Evolutionary conservation across 2,329 filamentous ascomycete species (phyloP).

Genomic region (Myriosclerotinia duriaeana): DNA sequence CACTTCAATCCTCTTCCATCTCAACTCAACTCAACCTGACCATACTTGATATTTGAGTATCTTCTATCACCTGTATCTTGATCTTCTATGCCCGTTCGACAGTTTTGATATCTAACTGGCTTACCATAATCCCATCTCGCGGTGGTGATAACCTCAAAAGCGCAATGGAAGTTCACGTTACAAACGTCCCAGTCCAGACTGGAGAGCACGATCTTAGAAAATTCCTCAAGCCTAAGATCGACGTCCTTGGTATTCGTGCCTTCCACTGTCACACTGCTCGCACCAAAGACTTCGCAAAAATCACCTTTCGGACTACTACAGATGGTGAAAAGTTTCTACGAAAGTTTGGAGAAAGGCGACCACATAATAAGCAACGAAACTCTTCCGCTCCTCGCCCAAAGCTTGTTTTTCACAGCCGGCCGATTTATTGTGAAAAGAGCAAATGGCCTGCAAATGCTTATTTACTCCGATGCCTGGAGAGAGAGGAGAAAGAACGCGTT

Average conservation of each 20-base stretch:
- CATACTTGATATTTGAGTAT: neutral
- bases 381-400: neutral
- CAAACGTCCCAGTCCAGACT: conserved; percentile 44
- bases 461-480: conserved; percentile 30
- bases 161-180: conserved; percentile 50
- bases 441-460: conserved; percentile 31
- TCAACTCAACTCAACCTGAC: neutral
- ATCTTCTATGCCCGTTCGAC: too few species aligned
- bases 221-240: conserved; percentile 44
- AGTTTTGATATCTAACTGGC: neutral
- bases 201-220: conserved; percentile 46
- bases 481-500: conserved; percentile 29
- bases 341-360: conserved; percentile 34
- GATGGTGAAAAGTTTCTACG: conserved; percentile 48
- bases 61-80: neutral
- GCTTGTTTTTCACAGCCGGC: conserved; percentile 28
- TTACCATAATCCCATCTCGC: neutral
- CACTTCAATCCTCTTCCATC: neutral
- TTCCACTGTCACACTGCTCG: conserved; percentile 48
- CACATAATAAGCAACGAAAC: neutral
- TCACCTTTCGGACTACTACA: conserved; percentile 47
- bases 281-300: conserved; percentile 44
- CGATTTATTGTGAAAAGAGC: conserved; percentile 35
- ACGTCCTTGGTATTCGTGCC: conserved; percentile 43
- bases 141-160: neutral